Evolutionary conservation across 1,284 basidiomycete species (phyloP).

Genomic region (Baeospora myosura): DNA sequence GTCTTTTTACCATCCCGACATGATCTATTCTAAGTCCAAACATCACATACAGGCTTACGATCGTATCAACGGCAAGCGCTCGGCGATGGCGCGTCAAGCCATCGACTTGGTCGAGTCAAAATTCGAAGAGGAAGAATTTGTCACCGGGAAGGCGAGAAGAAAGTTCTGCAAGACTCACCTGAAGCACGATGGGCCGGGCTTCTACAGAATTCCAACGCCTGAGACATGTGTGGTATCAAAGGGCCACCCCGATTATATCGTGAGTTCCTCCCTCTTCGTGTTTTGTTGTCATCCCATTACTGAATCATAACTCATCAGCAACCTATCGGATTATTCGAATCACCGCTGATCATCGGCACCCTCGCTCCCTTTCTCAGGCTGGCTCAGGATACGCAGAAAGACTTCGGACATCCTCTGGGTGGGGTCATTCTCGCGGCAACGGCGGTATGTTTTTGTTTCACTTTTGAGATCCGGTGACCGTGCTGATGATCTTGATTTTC

Average conservation of each 20-base stretch:
- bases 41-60: conserved; percentile 9
- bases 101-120: conserved; percentile 10
- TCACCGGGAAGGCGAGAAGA: conserved; percentile 7
- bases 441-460: conserved; percentile 12
- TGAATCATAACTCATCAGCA: background rate
- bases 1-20: background rate
- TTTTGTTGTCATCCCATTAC: background rate
- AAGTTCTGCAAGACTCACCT: conserved; percentile 13
- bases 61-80: conserved; percentile 12
- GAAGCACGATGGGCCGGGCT: conserved; percentile 12
- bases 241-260: conserved; percentile 10
- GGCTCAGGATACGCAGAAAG: background rate
- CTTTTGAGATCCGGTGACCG: background rate
- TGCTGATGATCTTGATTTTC: background rate
- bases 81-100: conserved; percentile 9
- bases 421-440: background rate
- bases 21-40: conserved; percentile 11
- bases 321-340: background rate
- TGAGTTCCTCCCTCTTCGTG: conserved; percentile 9
- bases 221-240: conserved; percentile 12
- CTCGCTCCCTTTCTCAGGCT: background rate
- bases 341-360: background rate
- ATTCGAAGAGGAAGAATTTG: conserved; percentile 9
- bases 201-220: conserved; percentile 14
- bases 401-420: background rate